Evolutionary conservation across 169 alveolate species (phyloP).

Genomic region (Plasmodium inui): DNA sequence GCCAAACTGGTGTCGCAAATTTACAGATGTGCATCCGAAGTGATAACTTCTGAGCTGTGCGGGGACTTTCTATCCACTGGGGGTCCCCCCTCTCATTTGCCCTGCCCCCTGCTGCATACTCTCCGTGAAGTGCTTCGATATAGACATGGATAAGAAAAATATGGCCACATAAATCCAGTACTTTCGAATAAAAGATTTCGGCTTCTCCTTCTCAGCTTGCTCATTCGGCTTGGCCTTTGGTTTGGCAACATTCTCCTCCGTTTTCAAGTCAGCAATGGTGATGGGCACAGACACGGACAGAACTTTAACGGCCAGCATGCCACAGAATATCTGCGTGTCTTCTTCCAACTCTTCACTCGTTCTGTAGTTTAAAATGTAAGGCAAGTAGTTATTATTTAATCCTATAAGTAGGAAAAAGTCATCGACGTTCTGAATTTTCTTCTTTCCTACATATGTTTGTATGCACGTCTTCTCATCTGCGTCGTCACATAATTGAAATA

Average conservation of each 20-base stretch:
- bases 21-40: background rate
- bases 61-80: background rate
- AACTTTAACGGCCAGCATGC: conserved; percentile 9
- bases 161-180: conserved; percentile 50
- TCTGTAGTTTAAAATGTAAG: conserved; percentile 28
- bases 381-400: conserved; percentile 49
- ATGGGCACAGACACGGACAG: conserved; percentile 28
- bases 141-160: conserved; percentile 34
- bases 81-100: background rate
- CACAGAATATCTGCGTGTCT: conserved; percentile 17
- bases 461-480: conserved; percentile 13
- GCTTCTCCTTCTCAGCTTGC: conserved; percentile 13
- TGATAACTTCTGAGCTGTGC: background rate
- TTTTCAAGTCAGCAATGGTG: conserved; percentile 9
- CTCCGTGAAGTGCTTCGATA: conserved; percentile 46
- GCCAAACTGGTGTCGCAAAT: background rate
- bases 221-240: conserved; percentile 14
- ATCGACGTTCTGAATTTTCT: conserved; percentile 15
- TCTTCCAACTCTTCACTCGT: background rate
- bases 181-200: conserved; percentile 57
- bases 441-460: conserved; percentile 44
- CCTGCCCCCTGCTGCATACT: background rate
- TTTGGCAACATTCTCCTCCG: conserved; percentile 15
- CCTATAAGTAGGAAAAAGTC: conserved; percentile 35
- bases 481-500: conserved; percentile 50